Base-by-base conservation (phyloP, 164 flowering plant species). In the Platanus orientalis region DNA sequence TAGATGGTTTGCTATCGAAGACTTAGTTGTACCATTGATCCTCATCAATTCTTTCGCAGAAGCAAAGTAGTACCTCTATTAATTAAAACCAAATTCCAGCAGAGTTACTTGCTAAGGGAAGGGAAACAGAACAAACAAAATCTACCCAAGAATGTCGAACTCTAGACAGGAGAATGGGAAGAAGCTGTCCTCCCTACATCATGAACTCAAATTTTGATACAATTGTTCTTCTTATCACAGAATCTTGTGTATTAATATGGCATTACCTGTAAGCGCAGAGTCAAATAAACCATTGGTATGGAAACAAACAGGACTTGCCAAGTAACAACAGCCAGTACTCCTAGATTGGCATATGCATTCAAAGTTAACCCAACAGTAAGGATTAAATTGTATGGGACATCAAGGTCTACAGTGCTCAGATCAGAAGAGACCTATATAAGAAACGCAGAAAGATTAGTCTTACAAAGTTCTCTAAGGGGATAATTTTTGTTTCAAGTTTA, bases 31-130 rank as follows among this genome's bases (percentile, higher is more conserved):
- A 58, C 89, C 89, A 71, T 78, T 77, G 25, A 86, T 76, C 54
- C 94, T 75, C 90, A 84, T 87, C 72, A 92, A 71, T 69, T 87
- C 92, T 73, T 80, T 89, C 5, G 92, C 84, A 53, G 90, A 71
- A 25, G 87, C 75, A 69, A 73, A 78, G 72, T 89, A 91, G 71
- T 89, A 87, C 51, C 63, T 79, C 97, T 91, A 63, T 40, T 23
- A 3, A 20, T 60, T 17, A 56, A 65, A 72, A 51, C 23, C 21
- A 58, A 40, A 54, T 13, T 13, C n/a, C 39, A 52, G 0, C 2
- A 40, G 12, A 11, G 21, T 62, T 62, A 52, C 0, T 53, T 24
- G 2, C 47, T 23, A 27, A 25, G 17, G n/a, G n/a, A 44, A 60
- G 24, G 27, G 20, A 23, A 51, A 7, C 34, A 52, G 34, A 39